Evolutionary conservation across 352 stramenopile species (phyloP).

Genomic region (Achlya hypogyna): DNA sequence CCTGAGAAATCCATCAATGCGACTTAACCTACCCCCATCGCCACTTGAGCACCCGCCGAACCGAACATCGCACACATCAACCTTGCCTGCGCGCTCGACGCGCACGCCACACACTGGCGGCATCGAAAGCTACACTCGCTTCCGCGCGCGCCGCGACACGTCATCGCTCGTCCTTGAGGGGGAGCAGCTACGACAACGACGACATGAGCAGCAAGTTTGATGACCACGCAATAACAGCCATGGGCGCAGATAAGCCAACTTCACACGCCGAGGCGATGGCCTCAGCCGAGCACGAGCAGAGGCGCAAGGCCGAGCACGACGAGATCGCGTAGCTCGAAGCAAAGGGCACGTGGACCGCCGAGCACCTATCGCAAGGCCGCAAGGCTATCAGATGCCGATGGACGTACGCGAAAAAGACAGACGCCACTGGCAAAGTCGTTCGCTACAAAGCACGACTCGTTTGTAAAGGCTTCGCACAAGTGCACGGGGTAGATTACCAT

Average conservation of each 20-base stretch:
- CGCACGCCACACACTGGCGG: no score
- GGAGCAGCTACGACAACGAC: background rate
- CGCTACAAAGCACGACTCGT: constrained; percentile 26
- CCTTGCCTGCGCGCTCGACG: no score
- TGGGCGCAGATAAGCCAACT: constrained; percentile 14
- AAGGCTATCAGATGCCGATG: constrained; percentile 22
- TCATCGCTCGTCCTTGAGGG: no score
- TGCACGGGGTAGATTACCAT: constrained; percentile 24
- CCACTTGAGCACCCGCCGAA: no score
- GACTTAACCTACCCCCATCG: no score
- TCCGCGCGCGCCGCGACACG: no score
- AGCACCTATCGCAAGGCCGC: background rate
- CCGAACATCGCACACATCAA: no score
- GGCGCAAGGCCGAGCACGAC: constrained; percentile 4
- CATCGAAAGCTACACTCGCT: no score
- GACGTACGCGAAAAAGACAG: constrained; percentile 21
- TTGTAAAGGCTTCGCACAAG: constrained; percentile 25
- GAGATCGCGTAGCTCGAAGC: constrained; percentile 8
- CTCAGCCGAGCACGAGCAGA: constrained; percentile 6
- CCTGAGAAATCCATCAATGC: no score
- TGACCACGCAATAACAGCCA: constrained; percentile 1
- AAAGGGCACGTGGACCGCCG: constrained; percentile 14
- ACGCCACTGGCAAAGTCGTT: constrained; percentile 21
- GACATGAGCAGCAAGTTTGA: background rate
- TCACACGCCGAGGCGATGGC: constrained; percentile 16